phyloP scores from a whole-genome alignment of 106 monocot species.

The Dioscorea alata region DNA sequence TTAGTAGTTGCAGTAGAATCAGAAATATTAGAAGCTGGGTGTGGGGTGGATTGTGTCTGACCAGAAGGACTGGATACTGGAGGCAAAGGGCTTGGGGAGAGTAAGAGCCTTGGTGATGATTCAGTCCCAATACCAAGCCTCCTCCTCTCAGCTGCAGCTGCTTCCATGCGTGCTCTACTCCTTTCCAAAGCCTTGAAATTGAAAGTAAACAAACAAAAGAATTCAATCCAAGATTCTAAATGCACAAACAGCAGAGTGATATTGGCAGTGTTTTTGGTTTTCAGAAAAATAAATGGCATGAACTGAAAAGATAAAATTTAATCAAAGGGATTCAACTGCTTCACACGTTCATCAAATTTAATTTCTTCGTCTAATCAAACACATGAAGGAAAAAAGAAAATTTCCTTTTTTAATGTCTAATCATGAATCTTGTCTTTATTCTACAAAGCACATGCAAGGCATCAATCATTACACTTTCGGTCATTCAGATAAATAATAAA shows the following conservation, averaged over 20 bases:
- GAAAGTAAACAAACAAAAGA: not conserved
- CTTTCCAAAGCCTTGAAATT: constrained; percentile 27
- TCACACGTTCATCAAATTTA: too few relatives aligned
- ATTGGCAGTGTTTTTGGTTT: not conserved
- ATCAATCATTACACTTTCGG: too few relatives aligned
- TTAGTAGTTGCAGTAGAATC: not conserved
- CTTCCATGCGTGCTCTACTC: constrained; percentile 4
- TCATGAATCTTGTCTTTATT: too few relatives aligned
- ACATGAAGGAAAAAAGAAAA: too few relatives aligned
- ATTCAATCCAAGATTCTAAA: not conserved
- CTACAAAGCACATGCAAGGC: too few relatives aligned
- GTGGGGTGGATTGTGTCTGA: not conserved
- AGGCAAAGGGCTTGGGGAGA: not conserved
- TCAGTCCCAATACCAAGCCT: not conserved
- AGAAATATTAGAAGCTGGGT: not conserved
- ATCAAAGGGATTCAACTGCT: not conserved
- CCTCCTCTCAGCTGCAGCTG: constrained; percentile 7
- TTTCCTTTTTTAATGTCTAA: too few relatives aligned
- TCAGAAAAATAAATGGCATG: not conserved
- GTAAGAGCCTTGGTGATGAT: not conserved
- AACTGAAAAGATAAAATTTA: not conserved
- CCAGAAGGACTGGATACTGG: not conserved
- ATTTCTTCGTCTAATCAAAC: too few relatives aligned
- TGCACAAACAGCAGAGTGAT: not conserved
- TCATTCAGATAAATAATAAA: too few relatives aligned